Evolutionary conservation across 805 yeast genomes (phyloP).

Genomic region (Saturnispora gosingensis): DNA sequence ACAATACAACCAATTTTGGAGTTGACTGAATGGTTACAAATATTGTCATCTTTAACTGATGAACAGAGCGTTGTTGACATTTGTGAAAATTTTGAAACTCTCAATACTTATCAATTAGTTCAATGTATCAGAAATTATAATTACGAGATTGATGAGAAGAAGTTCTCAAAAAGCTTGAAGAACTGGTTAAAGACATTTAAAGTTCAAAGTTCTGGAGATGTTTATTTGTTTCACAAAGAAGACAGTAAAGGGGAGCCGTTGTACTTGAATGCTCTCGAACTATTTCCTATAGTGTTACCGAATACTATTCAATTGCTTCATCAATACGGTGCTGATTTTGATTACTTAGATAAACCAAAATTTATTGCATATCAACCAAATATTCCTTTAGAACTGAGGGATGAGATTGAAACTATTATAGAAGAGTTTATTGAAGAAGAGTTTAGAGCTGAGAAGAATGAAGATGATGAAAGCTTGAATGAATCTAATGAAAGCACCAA

Average conservation of each 20-base stretch:
- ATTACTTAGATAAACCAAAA: conserved; percentile 46
- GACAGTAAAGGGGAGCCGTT: conserved; percentile 30
- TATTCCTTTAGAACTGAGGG: conserved; percentile 60
- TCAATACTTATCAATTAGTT: conserved; percentile 63
- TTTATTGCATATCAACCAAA: conserved; percentile 59
- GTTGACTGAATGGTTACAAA: conserved; percentile 83
- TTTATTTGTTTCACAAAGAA: conserved; percentile 15
- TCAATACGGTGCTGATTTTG: conserved; percentile 68
- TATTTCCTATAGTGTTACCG: conserved; percentile 58
- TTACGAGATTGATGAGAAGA: conserved; percentile 74
- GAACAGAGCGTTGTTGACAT: conserved; percentile 53
- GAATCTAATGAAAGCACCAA: background rate
- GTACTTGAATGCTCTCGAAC: conserved; percentile 37
- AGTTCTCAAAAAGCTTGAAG: conserved; percentile 45
- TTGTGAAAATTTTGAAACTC: conserved; percentile 39
- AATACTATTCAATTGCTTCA: conserved; percentile 62
- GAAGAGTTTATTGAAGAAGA: conserved; percentile 30
- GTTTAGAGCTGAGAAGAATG: conserved; percentile 16
- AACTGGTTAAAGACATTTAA: conserved; percentile 32
- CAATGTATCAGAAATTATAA: conserved; percentile 68
- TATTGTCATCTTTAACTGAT: conserved; percentile 52
- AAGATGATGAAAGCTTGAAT: background rate
- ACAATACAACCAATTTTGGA: conserved; percentile 70
- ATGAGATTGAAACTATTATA: conserved; percentile 59
- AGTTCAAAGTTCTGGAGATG: conserved; percentile 13